Evolutionary conservation across 2,329 filamentous ascomycete genomes (phyloP).

Genomic region (Arachnopeziza araneosa): DNA sequence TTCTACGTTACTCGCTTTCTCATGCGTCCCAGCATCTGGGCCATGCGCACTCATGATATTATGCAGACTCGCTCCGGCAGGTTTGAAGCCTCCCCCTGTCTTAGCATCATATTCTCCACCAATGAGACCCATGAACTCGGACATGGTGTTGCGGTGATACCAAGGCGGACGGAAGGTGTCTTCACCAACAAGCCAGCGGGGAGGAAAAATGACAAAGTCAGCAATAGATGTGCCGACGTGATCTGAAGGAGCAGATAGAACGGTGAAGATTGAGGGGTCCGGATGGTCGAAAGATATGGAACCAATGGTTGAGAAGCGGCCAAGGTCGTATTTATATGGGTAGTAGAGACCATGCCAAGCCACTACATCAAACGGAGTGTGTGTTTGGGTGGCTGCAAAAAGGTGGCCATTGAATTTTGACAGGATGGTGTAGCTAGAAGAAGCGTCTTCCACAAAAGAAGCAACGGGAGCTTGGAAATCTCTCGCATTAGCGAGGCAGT

Average conservation of each 20-base stretch:
- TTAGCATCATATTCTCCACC: constrained; percentile 56
- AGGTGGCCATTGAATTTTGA: constrained; percentile 64
- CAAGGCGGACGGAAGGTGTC: constrained; percentile 56
- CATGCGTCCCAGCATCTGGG: constrained; percentile 49
- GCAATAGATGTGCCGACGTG: constrained; percentile 52
- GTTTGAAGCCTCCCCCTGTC: constrained; percentile 50
- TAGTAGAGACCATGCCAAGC: constrained; percentile 79
- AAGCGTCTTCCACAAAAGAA: constrained; percentile 54
- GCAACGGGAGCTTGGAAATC: constrained; percentile 73
- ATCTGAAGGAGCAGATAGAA: constrained; percentile 52
- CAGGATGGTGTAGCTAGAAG: constrained; percentile 44
- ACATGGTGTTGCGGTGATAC: constrained; percentile 62
- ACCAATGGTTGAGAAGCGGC: constrained; percentile 70
- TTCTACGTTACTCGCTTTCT: constrained; percentile 46
- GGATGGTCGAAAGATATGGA: constrained; percentile 71
- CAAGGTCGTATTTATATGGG: constrained; percentile 77
- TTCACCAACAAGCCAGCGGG: constrained; percentile 57
- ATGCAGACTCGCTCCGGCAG: constrained; percentile 55
- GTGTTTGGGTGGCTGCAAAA: constrained; percentile 59
- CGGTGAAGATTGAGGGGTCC: constrained; percentile 72
- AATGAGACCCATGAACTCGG: constrained; percentile 62
- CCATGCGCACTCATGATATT: constrained; percentile 61
- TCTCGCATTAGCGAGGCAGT: constrained; percentile 66
- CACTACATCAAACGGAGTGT: constrained; percentile 73
- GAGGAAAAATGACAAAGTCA: constrained; percentile 61